Evolutionary conservation across 1,139 yeast genomes (phyloP).

Genomic region (Spathaspora sp.): DNA sequence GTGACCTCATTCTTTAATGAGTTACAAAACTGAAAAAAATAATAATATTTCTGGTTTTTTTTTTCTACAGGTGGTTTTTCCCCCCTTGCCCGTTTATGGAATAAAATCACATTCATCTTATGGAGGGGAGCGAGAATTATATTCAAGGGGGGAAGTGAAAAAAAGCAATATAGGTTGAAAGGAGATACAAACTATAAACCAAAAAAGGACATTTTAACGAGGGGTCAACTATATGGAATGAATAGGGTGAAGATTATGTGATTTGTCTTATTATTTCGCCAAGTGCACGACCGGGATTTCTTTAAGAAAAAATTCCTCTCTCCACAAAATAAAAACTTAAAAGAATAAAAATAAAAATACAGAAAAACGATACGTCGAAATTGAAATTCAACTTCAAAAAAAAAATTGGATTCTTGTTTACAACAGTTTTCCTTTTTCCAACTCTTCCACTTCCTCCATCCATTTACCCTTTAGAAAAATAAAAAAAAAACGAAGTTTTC

Average conservation of each 20-base stretch:
- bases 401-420: not conserved
- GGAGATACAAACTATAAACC: not conserved
- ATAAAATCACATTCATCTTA: not conserved
- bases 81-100: not conserved
- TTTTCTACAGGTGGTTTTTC: too few species aligned
- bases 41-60: too few species aligned
- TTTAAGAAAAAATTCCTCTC: not conserved
- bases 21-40: too few species aligned
- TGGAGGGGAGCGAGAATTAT: not conserved
- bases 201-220: not conserved
- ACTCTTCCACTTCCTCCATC: not conserved
- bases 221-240: too few species aligned
- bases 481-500: not conserved
- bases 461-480: constrained; percentile 1
- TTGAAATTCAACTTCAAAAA: not conserved
- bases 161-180: not conserved
- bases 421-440: not conserved
- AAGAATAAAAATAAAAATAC: not conserved
- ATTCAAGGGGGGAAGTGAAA: not conserved
- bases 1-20: not conserved
- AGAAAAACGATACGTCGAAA: not conserved
- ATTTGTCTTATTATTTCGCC: not conserved
- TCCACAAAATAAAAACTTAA: not conserved
- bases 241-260: not conserved
- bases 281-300: not conserved